A percentile compares a stretch with the other conserved stretches of the same genome.
Conservation (phyloP, 2,329 filamentous ascomycete species). For the Aspergillus unguis region DNA sequence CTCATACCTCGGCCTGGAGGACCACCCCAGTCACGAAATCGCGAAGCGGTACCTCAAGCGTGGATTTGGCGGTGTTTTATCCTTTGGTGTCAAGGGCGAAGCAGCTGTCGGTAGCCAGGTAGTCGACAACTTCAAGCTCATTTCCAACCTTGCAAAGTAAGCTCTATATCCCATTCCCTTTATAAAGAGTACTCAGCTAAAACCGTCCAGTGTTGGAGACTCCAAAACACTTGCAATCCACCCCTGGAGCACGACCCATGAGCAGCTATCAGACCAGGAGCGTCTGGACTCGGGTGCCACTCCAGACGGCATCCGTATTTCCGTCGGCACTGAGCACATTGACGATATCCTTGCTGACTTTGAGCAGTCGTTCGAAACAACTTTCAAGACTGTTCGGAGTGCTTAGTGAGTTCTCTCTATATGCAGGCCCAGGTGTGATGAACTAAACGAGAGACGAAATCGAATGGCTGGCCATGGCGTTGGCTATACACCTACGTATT, state of each 20-base stretch:
- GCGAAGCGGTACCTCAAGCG: constrained; percentile 84
- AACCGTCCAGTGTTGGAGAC: constrained; percentile 66
- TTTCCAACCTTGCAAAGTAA: constrained; percentile 88
- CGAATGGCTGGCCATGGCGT: background rate
- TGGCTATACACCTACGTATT: background rate
- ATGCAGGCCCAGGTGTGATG: background rate
- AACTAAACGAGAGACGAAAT: background rate
- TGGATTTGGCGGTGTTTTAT: constrained; percentile 86
- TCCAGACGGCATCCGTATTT: constrained; percentile 87
- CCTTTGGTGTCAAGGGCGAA: constrained; percentile 89
- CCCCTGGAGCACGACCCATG: constrained; percentile 92
- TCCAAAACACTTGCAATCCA: constrained; percentile 94
- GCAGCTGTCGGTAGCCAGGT: constrained; percentile 78
- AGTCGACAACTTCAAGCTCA: constrained; percentile 90
- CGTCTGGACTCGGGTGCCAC: constrained; percentile 77
- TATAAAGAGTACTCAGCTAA: background rate
- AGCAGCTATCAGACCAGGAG: constrained; percentile 83
- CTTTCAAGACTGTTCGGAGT: constrained; percentile 12
- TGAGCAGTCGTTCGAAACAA: constrained; percentile 76
- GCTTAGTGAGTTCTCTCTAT: constrained; percentile 4
- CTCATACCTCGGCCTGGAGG: constrained; percentile 83
- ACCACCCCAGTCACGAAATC: constrained; percentile 71
- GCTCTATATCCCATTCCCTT: constrained; percentile 11
- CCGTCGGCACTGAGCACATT: constrained; percentile 92
- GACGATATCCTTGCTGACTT: constrained; percentile 97